Evolutionary conservation across 257 asterid species (phyloP).

Genomic region (Ophiorrhiza pumila): DNA sequence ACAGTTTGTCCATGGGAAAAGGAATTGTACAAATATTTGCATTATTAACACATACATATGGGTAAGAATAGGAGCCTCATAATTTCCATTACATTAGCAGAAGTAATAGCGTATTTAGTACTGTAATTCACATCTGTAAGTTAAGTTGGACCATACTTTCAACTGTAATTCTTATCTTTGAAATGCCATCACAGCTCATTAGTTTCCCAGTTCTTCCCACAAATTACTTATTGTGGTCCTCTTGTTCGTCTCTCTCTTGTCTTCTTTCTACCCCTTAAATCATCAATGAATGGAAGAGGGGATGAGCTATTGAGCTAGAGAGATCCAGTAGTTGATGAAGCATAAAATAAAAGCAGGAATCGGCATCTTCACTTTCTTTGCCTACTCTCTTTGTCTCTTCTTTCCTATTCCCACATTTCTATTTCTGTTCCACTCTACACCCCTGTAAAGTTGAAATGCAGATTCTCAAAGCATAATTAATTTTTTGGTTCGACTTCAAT

Average conservation of each 20-base stretch:
- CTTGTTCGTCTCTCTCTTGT: constrained; percentile 1
- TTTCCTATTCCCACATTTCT: neutral
- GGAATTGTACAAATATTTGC: no score
- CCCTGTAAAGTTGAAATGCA: constrained; percentile 20
- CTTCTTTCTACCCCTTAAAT: neutral
- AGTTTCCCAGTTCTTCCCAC: neutral
- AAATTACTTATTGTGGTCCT: neutral
- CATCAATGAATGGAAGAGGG: neutral
- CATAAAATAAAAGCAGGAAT: constrained; percentile 4
- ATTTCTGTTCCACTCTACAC: neutral
- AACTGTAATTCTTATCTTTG: no score
- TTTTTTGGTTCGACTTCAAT: neutral
- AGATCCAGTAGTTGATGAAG: neutral
- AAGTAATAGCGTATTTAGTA: neutral
- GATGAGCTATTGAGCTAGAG: no score
- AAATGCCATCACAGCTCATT: neutral
- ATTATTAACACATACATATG: no score
- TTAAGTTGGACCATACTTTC: no score
- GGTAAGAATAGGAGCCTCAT: no score
- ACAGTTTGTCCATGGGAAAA: neutral
- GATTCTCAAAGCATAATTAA: constrained; percentile 38
- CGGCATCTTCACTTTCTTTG: constrained; percentile 15
- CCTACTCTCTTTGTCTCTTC: neutral
- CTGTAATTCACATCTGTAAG: no score
- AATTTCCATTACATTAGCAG: neutral